Conservation (phyloP, 2,329 filamentous ascomycete genomes). For the Capronia epimyces region DNA sequence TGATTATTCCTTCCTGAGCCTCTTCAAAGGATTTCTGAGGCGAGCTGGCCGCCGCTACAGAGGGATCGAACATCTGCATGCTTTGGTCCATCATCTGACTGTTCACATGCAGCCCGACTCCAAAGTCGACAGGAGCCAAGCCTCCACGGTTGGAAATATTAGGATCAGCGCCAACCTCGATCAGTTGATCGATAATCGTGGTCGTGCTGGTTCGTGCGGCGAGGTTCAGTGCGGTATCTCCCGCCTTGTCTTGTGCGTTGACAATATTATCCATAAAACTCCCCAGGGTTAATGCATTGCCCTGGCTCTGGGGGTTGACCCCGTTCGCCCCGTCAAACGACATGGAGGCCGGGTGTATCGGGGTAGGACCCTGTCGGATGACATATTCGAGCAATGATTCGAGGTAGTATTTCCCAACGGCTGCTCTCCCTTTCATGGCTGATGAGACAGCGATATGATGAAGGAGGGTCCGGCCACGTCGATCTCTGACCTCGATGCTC, state of each 20-base stretch:
- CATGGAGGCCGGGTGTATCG: conserved; percentile 36
- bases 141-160: conserved; percentile 86
- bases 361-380: conserved; percentile 71
- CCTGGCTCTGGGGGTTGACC: conserved; percentile 32
- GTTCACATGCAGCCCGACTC: conserved; percentile 62
- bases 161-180: conserved; percentile 93
- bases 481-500: conserved; percentile 84
- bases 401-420: conserved; percentile 90
- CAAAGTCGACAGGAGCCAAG: conserved; percentile 86
- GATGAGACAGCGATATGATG: conserved; percentile 96
- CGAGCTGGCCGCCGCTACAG: conserved; percentile 31
- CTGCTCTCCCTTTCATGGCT: conserved; percentile 85
- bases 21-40: conserved; percentile 42
- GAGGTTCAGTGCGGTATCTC: conserved; percentile 91
- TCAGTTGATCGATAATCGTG: conserved; percentile 91
- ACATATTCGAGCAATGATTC: conserved; percentile 93
- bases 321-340: conserved; percentile 39
- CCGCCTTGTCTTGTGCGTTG: conserved; percentile 86
- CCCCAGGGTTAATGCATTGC: conserved; percentile 66
- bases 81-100: conserved; percentile 40
- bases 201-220: conserved; percentile 88
- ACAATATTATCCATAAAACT: conserved; percentile 97
- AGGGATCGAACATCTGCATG: conserved; percentile 31
- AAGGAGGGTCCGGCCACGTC: conserved; percentile 82
- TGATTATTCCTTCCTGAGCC: conserved; percentile 43